phyloP scores from a whole-genome alignment of 208 protist genomes.

The Leishmania martiniquensis region DNA sequence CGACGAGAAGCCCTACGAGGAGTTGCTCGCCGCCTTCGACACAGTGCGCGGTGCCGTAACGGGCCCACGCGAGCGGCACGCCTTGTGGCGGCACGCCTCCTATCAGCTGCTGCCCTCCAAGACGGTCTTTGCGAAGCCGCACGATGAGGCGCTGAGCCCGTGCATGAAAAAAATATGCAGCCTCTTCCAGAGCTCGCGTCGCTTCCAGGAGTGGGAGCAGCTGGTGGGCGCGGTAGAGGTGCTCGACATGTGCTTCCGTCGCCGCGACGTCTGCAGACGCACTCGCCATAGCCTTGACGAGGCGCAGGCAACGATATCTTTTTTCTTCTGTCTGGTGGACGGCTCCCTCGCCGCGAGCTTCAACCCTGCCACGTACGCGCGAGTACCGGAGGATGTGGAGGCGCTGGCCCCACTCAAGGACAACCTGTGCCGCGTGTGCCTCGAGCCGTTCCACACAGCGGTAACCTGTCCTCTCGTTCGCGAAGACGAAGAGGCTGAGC shows the following conservation, averaged over 20 bases:
- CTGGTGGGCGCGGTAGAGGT: slow-evolving; percentile 68
- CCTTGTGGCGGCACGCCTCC: slow-evolving; percentile 84
- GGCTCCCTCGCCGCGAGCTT: slow-evolving; percentile 67
- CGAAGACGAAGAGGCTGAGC: slow-evolving; percentile 26
- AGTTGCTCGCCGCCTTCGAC: slow-evolving; percentile 83
- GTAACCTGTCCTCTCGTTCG: slow-evolving; percentile 48
- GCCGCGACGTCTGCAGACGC: slow-evolving; percentile 38
- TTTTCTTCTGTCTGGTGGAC: slow-evolving; percentile 89
- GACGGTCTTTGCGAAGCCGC: slow-evolving; percentile 84
- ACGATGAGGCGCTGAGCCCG: slow-evolving; percentile 68
- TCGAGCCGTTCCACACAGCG: slow-evolving; percentile 78
- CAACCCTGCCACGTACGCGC: slow-evolving; percentile 74
- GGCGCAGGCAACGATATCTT: slow-evolving; percentile 69
- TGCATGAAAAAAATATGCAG: slow-evolving; percentile 55
- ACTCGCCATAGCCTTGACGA: slow-evolving; percentile 50
- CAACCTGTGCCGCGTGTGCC: slow-evolving; percentile 70
- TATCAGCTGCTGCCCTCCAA: slow-evolving; percentile 74
- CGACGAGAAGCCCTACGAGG: slow-evolving; percentile 68
- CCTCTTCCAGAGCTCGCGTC: slow-evolving; percentile 49
- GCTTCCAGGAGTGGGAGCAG: slow-evolving; percentile 75
- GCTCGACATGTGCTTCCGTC: slow-evolving; percentile 73
- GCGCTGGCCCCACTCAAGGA: slow-evolving; percentile 67
- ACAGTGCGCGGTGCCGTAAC: slow-evolving; percentile 78
- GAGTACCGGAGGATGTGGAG: slow-evolving; percentile 75
- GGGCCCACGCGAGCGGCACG: slow-evolving; percentile 78